Evolutionary conservation across 192 early-diverging fungal species (phyloP), one percentile per base, ranked within the genome.

Genomic region (Coemansia biformis): DNA sequence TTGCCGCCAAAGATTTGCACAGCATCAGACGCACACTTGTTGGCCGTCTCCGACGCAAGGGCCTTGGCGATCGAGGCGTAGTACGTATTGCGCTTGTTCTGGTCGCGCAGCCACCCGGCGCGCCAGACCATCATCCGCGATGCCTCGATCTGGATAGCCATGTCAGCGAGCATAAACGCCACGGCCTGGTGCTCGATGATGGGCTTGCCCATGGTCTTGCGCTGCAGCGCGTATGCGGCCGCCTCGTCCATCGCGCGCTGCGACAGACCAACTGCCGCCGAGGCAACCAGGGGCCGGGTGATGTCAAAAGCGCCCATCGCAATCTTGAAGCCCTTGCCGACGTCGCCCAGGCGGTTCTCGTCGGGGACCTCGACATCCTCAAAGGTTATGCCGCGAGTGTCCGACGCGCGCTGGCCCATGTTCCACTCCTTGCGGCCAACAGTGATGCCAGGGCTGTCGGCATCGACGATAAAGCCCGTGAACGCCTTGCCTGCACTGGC

Each of bases 1-100:
- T 89, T 90, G 39, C 93, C 92, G 36, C 93, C 93, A 81, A 93
- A 93, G 57, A 97, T 90, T 69, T 97, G 93, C 16, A 94, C 91
- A 1, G 93, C 93, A 66, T 93, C 92, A 8, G 85, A 69, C 5
- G 87, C 85, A 36, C 80, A 75, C 63, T 85, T 89, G 67, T 86
- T 86, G 17, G 87, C 87, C 1, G 86, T 85, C 50, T 89, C 87
- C 2, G 83, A 83, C 8, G 87, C 93, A 49, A 90, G 68, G 5
- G 77, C 90, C 70, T 97, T 97, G 73, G 91, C 93, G 70, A 93
- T 92, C 14, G 89, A 90, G 2, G 93, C 93, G 59, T 86, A 89
- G 78, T 88, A 90, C 18, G 92, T 94, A 79, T 97, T 97, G 61
- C 79, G 79, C 45, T 87, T 69, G 46, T 84, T 84, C 43, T 88